Percentiles rank a stretch among this genome's conserved stretches.
Evolutionary conservation across 1,284 basidiomycete genomes (phyloP).

Genomic region (Vanrija sp.): DNA sequence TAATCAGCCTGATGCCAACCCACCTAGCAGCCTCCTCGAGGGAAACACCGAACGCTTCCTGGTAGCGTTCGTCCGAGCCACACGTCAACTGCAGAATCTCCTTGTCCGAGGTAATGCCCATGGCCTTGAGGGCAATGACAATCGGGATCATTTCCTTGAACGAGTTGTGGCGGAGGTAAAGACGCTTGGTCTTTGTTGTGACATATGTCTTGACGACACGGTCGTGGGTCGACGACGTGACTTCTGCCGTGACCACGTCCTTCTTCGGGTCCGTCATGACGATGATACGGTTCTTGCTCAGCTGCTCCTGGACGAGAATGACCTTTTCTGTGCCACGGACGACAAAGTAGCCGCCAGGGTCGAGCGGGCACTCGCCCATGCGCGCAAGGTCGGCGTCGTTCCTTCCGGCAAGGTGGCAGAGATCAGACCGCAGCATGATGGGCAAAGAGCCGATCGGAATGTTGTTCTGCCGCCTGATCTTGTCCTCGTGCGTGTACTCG

Average conservation of each 20-base stretch:
- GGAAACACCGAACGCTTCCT: constrained; percentile 82
- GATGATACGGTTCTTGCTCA: constrained; percentile 99
- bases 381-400: constrained; percentile 76
- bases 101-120: constrained; percentile 95
- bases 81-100: constrained; percentile 94
- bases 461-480: constrained; percentile 75
- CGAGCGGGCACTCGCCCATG: constrained; percentile 95
- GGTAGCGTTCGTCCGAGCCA: constrained; percentile 87
- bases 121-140: constrained; percentile 90
- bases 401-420: constrained; percentile 80
- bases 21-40: constrained; percentile 85
- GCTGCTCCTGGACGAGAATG: constrained; percentile 96
- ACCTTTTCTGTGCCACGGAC: constrained; percentile 99
- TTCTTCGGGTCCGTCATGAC: constrained; percentile 92
- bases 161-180: constrained; percentile 98
- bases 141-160: constrained; percentile 97
- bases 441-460: constrained; percentile 90
- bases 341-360: constrained; percentile 98
- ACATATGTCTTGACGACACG: constrained; percentile 99
- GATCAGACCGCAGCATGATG: constrained; percentile 95
- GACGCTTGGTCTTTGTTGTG: constrained; percentile 85
- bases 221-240: constrained; percentile 98
- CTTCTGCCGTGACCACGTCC: constrained; percentile 89
- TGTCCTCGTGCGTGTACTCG: constrained; percentile 90
- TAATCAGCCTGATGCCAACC: constrained; percentile 2